Conservation (phyloP, 805 yeast genomes). For the Ogataea zsoltii region DNA sequence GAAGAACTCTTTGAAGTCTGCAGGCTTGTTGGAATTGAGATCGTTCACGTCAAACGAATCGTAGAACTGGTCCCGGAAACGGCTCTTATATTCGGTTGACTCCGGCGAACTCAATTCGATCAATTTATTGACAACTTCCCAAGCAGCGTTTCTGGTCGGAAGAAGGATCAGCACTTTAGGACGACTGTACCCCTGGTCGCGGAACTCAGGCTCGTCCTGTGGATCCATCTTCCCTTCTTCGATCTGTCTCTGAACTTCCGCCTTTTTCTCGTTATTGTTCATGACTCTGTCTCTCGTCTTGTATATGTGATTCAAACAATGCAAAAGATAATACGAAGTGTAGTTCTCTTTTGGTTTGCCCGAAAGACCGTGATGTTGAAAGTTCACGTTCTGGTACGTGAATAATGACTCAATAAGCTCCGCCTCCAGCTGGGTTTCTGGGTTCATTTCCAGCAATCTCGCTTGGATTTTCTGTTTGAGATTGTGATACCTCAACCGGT, state of each 20-base stretch:
- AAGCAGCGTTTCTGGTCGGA: constrained; percentile 83
- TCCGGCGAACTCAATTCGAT: constrained; percentile 64
- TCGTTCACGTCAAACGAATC: constrained; percentile 39
- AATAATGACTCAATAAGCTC: constrained; percentile 64
- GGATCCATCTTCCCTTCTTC: constrained; percentile 37
- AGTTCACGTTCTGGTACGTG: constrained; percentile 69
- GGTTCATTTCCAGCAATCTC: constrained; percentile 31
- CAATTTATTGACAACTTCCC: constrained; percentile 62
- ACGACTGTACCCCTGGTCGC: constrained; percentile 95
- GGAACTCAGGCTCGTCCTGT: constrained; percentile 53
- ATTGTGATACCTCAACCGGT: constrained; percentile 35
- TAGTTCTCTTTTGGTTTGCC: constrained; percentile 39
- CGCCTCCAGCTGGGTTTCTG: constrained; percentile 45
- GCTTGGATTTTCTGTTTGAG: constrained; percentile 50
- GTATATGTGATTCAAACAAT: constrained; percentile 76
- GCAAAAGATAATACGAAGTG: constrained; percentile 65
- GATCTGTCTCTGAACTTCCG: constrained; percentile 35
- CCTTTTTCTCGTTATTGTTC: constrained; percentile 67
- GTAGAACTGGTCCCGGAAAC: constrained; percentile 71
- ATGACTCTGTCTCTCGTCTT: constrained; percentile 86
- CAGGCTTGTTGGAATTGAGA: constrained; percentile 62
- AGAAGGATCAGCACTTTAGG: constrained; percentile 82
- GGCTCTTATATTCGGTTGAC: constrained; percentile 77
- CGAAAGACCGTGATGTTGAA: constrained; percentile 52
- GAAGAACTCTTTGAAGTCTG: constrained; percentile 76